Percentiles rank a stretch among this genome's conserved stretches.
Evolutionary conservation across 1,139 yeast genomes (phyloP).

Genomic region (Kurtzmaniella quercitrusa): DNA sequence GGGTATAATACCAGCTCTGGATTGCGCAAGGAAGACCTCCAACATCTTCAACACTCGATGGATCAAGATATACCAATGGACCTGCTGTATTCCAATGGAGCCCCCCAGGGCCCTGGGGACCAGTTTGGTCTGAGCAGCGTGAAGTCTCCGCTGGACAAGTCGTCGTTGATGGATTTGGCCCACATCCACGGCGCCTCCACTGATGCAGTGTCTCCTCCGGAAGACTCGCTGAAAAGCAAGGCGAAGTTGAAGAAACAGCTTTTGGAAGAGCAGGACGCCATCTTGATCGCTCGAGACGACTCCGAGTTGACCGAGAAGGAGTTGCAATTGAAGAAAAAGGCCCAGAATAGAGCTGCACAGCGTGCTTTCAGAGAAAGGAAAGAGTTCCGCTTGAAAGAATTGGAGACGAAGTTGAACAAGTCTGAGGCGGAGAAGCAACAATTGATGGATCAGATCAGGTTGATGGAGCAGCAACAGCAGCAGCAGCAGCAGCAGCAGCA

Average conservation of each 20-base stretch:
- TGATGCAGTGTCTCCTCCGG: slow-evolving; percentile 1
- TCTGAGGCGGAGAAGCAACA: slow-evolving; percentile 58
- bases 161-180: not conserved
- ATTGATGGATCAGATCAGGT: slow-evolving; percentile 37
- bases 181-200: not conserved
- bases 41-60: not conserved
- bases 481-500: slow-evolving; percentile 4
- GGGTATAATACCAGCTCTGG: not conserved
- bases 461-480: slow-evolving; percentile 9
- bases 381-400: slow-evolving; percentile 66
- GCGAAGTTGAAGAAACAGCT: slow-evolving; percentile 21
- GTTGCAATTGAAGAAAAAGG: slow-evolving; percentile 55
- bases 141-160: not conserved
- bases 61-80: too few species aligned
- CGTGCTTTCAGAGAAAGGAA: slow-evolving; percentile 85
- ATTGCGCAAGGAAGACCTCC: not conserved
- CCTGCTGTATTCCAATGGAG: too few species aligned
- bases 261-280: slow-evolving; percentile 36
- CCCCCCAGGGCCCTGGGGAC: not conserved
- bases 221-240: slow-evolving; percentile 4
- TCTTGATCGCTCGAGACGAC: slow-evolving; percentile 37
- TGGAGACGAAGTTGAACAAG: slow-evolving; percentile 54
- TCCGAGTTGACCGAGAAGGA: slow-evolving; percentile 45
- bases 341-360: slow-evolving; percentile 87
- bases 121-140: not conserved